These are phyloP conservation scores for Zelonia costaricensis DNA, from an alignment of 208 protist genomes.

Conservation along the genomic window DNA sequence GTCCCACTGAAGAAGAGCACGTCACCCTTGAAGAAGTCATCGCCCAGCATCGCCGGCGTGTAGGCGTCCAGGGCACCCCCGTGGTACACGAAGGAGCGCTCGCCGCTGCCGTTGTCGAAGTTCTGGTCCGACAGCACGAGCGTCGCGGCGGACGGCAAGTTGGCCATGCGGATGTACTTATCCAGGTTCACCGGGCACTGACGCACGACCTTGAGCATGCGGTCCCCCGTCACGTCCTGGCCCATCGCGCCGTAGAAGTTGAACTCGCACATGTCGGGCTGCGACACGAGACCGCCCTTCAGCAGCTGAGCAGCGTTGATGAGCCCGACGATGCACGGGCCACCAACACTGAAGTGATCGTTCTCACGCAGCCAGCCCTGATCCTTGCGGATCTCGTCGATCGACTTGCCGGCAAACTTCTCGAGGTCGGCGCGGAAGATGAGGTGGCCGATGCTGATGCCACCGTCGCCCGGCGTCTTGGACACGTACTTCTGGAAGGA, in stretches of 20 bases:
- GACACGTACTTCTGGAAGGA: conserved; percentile 30
- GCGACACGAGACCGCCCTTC: conserved; percentile 9
- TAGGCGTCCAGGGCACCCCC: conserved; percentile 20
- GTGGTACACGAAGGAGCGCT: conserved; percentile 36
- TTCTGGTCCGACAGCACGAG: conserved; percentile 35
- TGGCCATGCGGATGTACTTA: conserved; percentile 9
- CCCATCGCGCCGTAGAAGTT: conserved; percentile 35
- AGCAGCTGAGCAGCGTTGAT: conserved; percentile 41
- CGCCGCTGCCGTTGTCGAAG: conserved; percentile 32
- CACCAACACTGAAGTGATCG: conserved; percentile 29
- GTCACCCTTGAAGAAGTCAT: conserved; percentile 39
- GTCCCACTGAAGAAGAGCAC: conserved; percentile 36
- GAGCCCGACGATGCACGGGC: conserved; percentile 31
- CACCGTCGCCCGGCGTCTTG: conserved; percentile 25
- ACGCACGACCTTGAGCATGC: conserved; percentile 22
- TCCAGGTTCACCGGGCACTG: conserved; percentile 19
- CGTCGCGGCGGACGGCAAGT: conserved; percentile 21
- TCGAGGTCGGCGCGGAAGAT: conserved; percentile 26
- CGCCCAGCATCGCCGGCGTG: conserved; percentile 22
- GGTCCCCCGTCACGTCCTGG: conserved; percentile 24
- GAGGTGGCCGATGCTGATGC: conserved; percentile 35
- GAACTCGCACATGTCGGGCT: conserved; percentile 23
- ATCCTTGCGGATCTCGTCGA: conserved; percentile 30
- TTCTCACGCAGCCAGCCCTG: conserved; percentile 35
- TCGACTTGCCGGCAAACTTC: conserved; percentile 27